phyloP scores from a whole-genome alignment of 1,139 yeast genomes.

The Diutina mesorugosa region DNA sequence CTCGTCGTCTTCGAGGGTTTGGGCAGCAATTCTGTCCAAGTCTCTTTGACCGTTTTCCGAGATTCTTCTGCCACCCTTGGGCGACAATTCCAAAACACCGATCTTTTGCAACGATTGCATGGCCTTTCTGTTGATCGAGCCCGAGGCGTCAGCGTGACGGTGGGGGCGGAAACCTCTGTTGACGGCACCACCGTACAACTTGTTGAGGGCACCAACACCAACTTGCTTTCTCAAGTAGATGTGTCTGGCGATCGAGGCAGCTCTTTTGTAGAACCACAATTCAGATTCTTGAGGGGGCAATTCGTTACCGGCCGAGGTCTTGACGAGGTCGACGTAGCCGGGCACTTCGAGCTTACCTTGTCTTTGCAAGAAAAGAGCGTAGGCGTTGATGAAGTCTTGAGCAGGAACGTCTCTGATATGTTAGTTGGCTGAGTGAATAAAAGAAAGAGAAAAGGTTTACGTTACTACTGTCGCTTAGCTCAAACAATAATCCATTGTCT shows the following conservation, averaged over 20 bases:
- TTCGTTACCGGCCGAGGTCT: slow-evolving; percentile 98
- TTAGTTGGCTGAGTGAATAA: slow-evolving; percentile 14
- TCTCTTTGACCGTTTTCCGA: slow-evolving; percentile 99
- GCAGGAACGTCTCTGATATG: slow-evolving; percentile 96
- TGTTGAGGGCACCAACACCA: slow-evolving; percentile 99
- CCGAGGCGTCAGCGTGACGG: slow-evolving; percentile 98
- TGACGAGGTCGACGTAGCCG: slow-evolving; percentile 99
- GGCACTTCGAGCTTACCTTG: slow-evolving; percentile 99
- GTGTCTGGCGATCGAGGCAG: slow-evolving; percentile 99
- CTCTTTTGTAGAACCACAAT: slow-evolving; percentile 99
- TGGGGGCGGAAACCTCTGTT: slow-evolving; percentile 99
- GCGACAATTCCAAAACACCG: slow-evolving; percentile 92
- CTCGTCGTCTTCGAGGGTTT: slow-evolving; percentile 88
- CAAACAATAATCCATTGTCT: neutral
- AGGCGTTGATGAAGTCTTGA: slow-evolving; percentile 98
- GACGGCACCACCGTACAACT: slow-evolving; percentile 97
- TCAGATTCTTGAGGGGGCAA: slow-evolving; percentile 99
- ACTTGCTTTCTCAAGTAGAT: slow-evolving; percentile 98
- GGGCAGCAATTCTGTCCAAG: slow-evolving; percentile 99
- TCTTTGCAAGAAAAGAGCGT: slow-evolving; percentile 99
- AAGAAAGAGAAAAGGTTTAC: neutral
- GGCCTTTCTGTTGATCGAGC: slow-evolving; percentile 97
- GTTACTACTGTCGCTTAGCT: neutral
- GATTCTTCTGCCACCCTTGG: slow-evolving; percentile 99
- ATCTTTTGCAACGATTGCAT: slow-evolving; percentile 97